Conservation (phyloP, 495 filamentous ascomycete genomes). For the Aspergillus kassunensis region DNA sequence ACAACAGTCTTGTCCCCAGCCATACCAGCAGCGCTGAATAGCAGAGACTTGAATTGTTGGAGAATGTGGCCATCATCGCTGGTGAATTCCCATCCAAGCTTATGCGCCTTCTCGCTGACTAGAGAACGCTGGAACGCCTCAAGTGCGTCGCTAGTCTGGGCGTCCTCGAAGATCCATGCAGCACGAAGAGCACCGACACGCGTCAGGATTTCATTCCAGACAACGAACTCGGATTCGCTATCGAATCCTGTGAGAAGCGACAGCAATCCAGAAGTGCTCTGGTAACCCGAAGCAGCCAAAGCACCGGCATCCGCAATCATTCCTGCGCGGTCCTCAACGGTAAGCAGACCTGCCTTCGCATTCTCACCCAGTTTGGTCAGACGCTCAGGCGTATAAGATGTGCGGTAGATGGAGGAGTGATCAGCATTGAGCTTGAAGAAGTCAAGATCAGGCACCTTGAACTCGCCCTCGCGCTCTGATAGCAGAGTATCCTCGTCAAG, state of each 20-base stretch:
- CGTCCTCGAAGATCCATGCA: constrained; percentile 86
- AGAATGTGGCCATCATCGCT: constrained; percentile 80
- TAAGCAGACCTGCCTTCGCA: constrained; percentile 79
- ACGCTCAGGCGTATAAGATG: constrained; percentile 58
- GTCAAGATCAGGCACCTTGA: constrained; percentile 58
- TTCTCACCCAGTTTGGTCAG: constrained; percentile 65
- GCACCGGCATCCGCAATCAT: constrained; percentile 96
- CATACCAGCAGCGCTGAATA: constrained; percentile 59
- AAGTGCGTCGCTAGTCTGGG: constrained; percentile 66
- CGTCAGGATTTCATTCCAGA: constrained; percentile 87
- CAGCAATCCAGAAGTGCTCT: constrained; percentile 85
- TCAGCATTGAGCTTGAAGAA: constrained; percentile 70
- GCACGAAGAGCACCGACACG: constrained; percentile 70
- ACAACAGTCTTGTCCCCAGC: constrained; percentile 56
- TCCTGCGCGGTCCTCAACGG: constrained; percentile 89
- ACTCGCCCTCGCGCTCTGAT: constrained; percentile 66
- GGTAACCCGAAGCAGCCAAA: constrained; percentile 83
- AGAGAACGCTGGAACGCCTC: constrained; percentile 77
- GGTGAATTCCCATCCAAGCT: constrained; percentile 83
- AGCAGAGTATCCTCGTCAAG: constrained; percentile 60
- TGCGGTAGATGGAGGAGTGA: constrained; percentile 62
- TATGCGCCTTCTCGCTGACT: constrained; percentile 70
- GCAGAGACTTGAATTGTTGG: constrained; percentile 73
- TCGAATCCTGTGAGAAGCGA: constrained; percentile 81
- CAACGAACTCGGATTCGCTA: constrained; percentile 81